phyloP scores from a whole-genome alignment of 176 grass and related monocot genomes.

The Carex littledalei region DNA sequence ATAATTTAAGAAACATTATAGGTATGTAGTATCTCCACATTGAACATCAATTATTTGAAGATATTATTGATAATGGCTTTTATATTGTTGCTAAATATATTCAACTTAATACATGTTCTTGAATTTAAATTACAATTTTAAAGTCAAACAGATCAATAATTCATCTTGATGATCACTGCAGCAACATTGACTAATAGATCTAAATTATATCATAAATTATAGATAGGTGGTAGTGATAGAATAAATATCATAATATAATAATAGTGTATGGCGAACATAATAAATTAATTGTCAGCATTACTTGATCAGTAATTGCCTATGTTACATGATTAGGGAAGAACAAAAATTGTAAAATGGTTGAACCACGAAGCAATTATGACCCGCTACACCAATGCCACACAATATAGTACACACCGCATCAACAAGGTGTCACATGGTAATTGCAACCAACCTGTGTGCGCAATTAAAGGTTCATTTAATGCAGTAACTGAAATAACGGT shows the following conservation, averaged over 20 bases:
- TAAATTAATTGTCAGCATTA: not conserved
- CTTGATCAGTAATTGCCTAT: not conserved
- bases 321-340: not conserved
- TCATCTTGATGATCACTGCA: not conserved
- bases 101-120: not conserved
- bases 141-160: conserved; percentile 9
- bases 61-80: not conserved
- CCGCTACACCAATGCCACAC: not conserved
- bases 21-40: not conserved
- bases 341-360: not conserved
- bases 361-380: not conserved
- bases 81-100: not conserved
- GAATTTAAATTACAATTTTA: not conserved
- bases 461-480: conserved; percentile 10
- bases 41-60: not conserved
- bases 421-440: not conserved
- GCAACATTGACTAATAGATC: not conserved
- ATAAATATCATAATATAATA: not conserved
- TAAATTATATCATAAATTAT: not conserved
- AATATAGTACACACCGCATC: not conserved
- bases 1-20: no score
- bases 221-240: not conserved
- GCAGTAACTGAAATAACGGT: conserved; percentile 17
- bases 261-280: not conserved
- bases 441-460: not conserved